phyloP scores from a whole-genome alignment of 495 filamentous ascomycete genomes.

The Hypoxylon subgilvum region DNA sequence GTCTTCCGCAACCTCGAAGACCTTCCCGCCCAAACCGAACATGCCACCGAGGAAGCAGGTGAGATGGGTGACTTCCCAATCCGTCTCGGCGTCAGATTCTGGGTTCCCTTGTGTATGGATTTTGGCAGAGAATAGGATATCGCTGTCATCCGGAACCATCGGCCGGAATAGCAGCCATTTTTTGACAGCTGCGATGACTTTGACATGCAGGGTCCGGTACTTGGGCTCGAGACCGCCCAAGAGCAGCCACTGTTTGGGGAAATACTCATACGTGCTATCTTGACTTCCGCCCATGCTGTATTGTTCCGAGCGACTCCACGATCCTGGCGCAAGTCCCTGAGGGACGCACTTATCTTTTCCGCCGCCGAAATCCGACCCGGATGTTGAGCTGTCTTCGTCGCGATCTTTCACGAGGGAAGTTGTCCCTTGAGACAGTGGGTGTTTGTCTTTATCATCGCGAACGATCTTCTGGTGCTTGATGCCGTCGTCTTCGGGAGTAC shows the following conservation, averaged over 20 bases:
- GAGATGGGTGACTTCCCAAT: conserved; percentile 75
- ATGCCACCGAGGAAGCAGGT: conserved; percentile 93
- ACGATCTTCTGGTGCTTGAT: conserved; percentile 21
- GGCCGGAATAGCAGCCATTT: conserved; percentile 83
- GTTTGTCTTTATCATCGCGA: conserved; percentile 23
- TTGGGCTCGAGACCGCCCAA: conserved; percentile 82
- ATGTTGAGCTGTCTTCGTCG: not conserved
- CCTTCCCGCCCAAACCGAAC: conserved; percentile 85
- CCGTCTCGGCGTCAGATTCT: conserved; percentile 46
- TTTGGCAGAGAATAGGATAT: conserved; percentile 76
- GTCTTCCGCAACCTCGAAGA: conserved; percentile 80
- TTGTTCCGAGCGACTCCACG: conserved; percentile 42
- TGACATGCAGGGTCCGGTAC: conserved; percentile 82
- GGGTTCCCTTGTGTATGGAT: conserved; percentile 48
- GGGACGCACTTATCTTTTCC: conserved; percentile 57
- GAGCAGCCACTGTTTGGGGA: conserved; percentile 81
- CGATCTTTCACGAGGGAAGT: conserved; percentile 10
- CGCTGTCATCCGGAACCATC: conserved; percentile 75
- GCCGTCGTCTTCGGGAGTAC: conserved; percentile 29
- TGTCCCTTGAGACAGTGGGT: conserved; percentile 9
- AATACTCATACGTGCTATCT: conserved; percentile 94
- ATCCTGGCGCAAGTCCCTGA: conserved; percentile 55
- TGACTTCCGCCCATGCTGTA: conserved; percentile 77
- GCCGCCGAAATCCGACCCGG: too few relatives aligned
- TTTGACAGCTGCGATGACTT: conserved; percentile 70